Base-by-base conservation (phyloP, 2,329 filamentous ascomycete species). In the Penicillium frequentans region DNA sequence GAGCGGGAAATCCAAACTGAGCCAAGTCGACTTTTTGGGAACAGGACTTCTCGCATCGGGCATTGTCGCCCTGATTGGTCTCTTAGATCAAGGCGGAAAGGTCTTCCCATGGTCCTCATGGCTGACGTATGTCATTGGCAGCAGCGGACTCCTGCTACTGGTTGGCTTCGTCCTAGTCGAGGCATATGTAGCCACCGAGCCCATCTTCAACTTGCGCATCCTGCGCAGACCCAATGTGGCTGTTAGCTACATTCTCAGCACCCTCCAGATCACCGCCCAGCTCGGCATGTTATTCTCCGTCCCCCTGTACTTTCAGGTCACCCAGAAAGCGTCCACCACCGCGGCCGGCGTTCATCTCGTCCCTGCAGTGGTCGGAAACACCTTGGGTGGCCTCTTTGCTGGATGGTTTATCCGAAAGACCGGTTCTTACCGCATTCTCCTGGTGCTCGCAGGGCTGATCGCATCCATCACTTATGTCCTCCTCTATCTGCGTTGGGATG, bases 281-380 rank as follows among this genome's bases (percentile, higher is more conserved):
- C 70, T 85, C 9, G 82, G 79, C 73, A 77, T 86, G 67, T 86
- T 90, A 83, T 87, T 86, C 53, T 81, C 82, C 0, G 81, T 90
- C 0, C 88, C 88, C 0, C 71, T 90, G 0, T 90, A 90, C 72
- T 91, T 90, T 61, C 85, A 89, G 56, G 82, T 88, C 1, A 87
- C 86, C 0, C 75, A 81, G 5, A 75, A 78, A 0, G 81, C 80
- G 3, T 85, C 83, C 0, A 85, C 82, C 45, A 85, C 86, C 0
- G 73, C 77, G 1, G 86, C 87, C 0, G 82, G 82, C 2, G 75
- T 82, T 0, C 85, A 90, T 63, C 75, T 91, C 0, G 79, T 90
- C 42, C 88, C 88, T 0, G 85, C 88, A 0, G 86, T 91, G 0
- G 72, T 83, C 0, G 88, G 88, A 0, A 90, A 91, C 63, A 84